Evolutionary conservation across 495 filamentous ascomycete species (phyloP), one percentile per base, ranked within the genome.

Genomic region (Podospora fimiseda): DNA sequence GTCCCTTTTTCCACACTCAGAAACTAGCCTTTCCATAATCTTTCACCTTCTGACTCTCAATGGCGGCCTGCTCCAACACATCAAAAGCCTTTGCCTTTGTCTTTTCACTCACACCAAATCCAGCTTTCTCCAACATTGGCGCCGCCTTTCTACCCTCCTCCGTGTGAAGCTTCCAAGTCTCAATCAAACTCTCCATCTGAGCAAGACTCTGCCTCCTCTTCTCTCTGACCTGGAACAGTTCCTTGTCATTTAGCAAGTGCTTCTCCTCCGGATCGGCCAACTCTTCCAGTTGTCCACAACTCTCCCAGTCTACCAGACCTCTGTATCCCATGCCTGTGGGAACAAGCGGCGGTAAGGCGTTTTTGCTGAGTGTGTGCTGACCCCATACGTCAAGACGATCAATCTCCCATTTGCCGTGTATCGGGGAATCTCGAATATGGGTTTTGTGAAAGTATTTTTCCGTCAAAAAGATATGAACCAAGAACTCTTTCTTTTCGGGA

Each of bases 251-350:
- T 11, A 33, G 27, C 27, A 33, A 6, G 6, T 33, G 27, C 27
- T 33, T 33, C 6, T 33, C 27, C 27, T 33, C 27, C 11, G 27
- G 27, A 11, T 22, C 19, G 18, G 16, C 49, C 18, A 24, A n/a
- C 13, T 49, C 55, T 16, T 50, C 56, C 9, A 65, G 50, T 57
- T 67, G 63, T n/a, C 66, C 69, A 49, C 65, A 64, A 3, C 65
- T 70, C 47, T 77, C 69, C 77, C 77, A 80, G 48, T 78, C 76
- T 18, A 49, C 51, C 24, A 79, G 54, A 2, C 69, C 76, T n/a
- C 53, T 55, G 21, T 58, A 51, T 52, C 68, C 70, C 18, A 69
- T 59, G 15, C 62, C 62, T 2, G 55, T 38, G 1, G 75, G 71
- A n/a, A 77, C 48, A n/a, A 58, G 47, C 14, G 38, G 50, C 19